These are phyloP conservation scores for Centaurea solstitialis DNA, from an alignment of 129 eudicot genomes.

Conservation along the genomic window DNA sequence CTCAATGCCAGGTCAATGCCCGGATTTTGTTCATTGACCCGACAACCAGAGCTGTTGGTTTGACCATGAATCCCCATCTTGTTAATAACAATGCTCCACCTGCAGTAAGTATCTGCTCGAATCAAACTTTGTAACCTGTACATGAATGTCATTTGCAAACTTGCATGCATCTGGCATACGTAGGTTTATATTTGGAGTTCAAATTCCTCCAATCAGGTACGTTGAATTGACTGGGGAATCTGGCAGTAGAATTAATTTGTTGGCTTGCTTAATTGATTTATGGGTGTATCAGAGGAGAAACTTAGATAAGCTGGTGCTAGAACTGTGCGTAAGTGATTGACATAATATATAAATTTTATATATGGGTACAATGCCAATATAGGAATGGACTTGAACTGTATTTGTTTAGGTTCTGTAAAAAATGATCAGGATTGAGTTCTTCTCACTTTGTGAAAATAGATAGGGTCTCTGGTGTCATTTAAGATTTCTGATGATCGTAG, in stretches of 20 bases:
- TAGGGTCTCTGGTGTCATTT: background rate
- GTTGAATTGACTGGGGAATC: background rate
- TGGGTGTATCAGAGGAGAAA: background rate
- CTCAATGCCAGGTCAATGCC: conserved; percentile 75
- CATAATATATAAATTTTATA: background rate
- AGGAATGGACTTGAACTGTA: background rate
- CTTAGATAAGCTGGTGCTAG: background rate
- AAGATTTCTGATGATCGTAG: background rate
- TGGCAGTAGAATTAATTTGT: background rate
- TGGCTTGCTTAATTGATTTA: background rate
- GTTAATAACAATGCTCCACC: conserved; percentile 82
- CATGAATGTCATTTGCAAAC: conserved; percentile 1
- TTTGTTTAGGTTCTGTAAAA: background rate
- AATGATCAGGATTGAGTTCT: background rate
- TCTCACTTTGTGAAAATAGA: background rate
- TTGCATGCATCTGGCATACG: background rate
- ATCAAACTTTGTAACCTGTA: background rate
- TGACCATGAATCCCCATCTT: conserved; percentile 87
- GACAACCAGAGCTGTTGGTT: conserved; percentile 87
- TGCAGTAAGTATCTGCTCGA: conserved; percentile 55
- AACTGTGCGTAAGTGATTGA: background rate
- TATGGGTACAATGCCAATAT: background rate
- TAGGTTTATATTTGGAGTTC: background rate
- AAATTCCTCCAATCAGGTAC: background rate
- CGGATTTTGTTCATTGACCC: conserved; percentile 92